Evolutionary conservation across 352 stramenopile species (phyloP), one percentile per base, ranked within the genome.

Genomic region (Peronospora farinosa): DNA sequence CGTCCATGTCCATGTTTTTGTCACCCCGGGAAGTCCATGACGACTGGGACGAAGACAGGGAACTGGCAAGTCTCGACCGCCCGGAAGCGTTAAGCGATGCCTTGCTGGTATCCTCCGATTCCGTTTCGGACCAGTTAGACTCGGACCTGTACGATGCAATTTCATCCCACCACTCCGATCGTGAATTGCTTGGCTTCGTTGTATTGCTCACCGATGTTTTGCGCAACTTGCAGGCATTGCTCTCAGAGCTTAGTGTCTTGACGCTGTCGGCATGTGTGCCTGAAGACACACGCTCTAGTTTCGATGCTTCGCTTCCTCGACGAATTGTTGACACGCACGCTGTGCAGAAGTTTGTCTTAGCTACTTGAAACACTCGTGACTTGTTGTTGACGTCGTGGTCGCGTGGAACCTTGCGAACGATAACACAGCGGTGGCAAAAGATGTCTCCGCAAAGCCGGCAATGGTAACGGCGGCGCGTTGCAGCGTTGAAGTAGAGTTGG

Each of bases 391-490:
- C 42, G 16, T 35, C 31, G 13, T 58, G 13, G 30, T 65, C 49
- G 1, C 70, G 56, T 32, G 63, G 70, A 7, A 75, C 63, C n/a
- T 69, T 70, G 32, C 76, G 73, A 46, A 71, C 52, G 38, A 84
- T 67, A 49, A 77, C 60, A 42, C 80, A 91, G 48, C 77, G 82
- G 48, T 71, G 57, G 57, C 80, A 91, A 42, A 88, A 80, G 12
- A 91, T 71, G 36, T 91, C 80, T 33, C 80, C 80, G 30, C 80
- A 92, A 11, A 92, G 60, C 0, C 78, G 76, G 44, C 80, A 92
- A 49, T 92, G 80, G 43, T 77, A 77, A 15, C 79, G 76, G 3
- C 71, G 73, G 8, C 78, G 71, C 45, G 63, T 84, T 10, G 77
- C 62, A 17, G 57, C 47, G n/a, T 72, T 64, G 43, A 92, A 92